These are phyloP conservation scores for Fusarium camptoceras DNA, from an alignment of 2,329 filamentous ascomycete species.

Conservation along the genomic window DNA sequence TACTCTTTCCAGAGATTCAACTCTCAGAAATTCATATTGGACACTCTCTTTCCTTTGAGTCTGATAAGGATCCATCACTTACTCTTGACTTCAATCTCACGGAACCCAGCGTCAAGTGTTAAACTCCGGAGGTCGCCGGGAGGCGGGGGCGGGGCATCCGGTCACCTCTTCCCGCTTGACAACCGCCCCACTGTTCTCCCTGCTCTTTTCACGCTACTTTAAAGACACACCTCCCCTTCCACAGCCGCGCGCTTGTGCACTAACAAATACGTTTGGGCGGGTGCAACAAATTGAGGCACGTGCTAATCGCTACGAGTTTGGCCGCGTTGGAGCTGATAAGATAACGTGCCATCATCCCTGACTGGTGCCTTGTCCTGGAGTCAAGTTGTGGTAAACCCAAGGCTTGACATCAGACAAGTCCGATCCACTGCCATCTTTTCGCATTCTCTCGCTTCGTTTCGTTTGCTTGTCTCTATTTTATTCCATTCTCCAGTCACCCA, in stretches of 20 bases:
- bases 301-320: slow-evolving; percentile 16
- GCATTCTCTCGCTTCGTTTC: slow-evolving; percentile 23
- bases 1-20: slow-evolving; percentile 1
- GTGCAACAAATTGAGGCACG: slow-evolving; percentile 33
- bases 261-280: neutral
- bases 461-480: neutral
- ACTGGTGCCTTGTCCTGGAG: slow-evolving; percentile 29
- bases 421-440: slow-evolving; percentile 37
- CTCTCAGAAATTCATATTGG: neutral
- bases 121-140: slow-evolving; percentile 45
- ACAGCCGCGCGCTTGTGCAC: slow-evolving; percentile 19
- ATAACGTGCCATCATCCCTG: slow-evolving; percentile 38
- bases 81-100: neutral
- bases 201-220: slow-evolving; percentile 19
- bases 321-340: slow-evolving; percentile 37
- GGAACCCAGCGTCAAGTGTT: slow-evolving; percentile 26
- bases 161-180: slow-evolving; percentile 40
- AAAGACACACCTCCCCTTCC: slow-evolving; percentile 17
- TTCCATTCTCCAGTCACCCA: slow-evolving; percentile 18
- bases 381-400: slow-evolving; percentile 22
- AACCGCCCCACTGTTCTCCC: slow-evolving; percentile 5
- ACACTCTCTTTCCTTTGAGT: neutral
- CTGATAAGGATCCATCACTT: slow-evolving; percentile 23
- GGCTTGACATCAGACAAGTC: slow-evolving; percentile 43
- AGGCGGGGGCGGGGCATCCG: slow-evolving; percentile 40